A percentile compares a stretch with the other conserved stretches of the same genome.
Evolutionary conservation across 2,329 filamentous ascomycete species (phyloP).

Genomic region (Stagonosporopsis rhizophila): DNA sequence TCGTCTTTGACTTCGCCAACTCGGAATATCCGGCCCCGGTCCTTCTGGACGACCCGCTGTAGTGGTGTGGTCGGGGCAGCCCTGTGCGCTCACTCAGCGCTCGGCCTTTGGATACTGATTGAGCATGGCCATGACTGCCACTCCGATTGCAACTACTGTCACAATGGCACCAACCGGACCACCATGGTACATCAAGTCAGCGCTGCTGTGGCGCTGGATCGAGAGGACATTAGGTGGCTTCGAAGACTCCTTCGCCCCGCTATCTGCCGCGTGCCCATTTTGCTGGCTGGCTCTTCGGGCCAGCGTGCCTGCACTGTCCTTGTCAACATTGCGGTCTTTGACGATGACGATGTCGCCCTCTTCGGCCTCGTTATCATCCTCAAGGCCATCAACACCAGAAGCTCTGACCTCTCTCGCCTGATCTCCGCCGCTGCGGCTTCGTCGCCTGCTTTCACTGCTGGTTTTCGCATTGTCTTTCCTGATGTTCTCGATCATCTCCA

Average conservation of each 20-base stretch:
- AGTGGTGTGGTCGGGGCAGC: slow-evolving; percentile 5
- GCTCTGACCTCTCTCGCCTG: slow-evolving; percentile 13
- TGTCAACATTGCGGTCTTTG: slow-evolving; percentile 40
- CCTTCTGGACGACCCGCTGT: neutral
- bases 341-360: slow-evolving; percentile 49
- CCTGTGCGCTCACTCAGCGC: slow-evolving; percentile 43
- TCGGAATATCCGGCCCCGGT: slow-evolving; percentile 4
- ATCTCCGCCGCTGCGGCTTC: slow-evolving; percentile 36
- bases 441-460: slow-evolving; percentile 38
- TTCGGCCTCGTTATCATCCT: slow-evolving; percentile 35
- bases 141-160: slow-evolving; percentile 50
- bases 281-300: slow-evolving; percentile 29
- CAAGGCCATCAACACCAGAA: slow-evolving; percentile 26
- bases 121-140: slow-evolving; percentile 52
- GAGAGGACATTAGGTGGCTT: slow-evolving; percentile 37
- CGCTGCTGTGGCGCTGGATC: slow-evolving; percentile 34
- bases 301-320: slow-evolving; percentile 32
- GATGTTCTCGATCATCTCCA: slow-evolving; percentile 87
- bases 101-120: slow-evolving; percentile 56
- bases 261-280: slow-evolving; percentile 41
- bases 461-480: slow-evolving; percentile 68
- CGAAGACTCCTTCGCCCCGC: slow-evolving; percentile 28
- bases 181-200: slow-evolving; percentile 45
- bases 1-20: neutral
- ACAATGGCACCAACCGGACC: slow-evolving; percentile 49